These are phyloP conservation scores for Cordia subcordata DNA, from an alignment of 257 asterid genomes.

Conservation along the genomic window DNA sequence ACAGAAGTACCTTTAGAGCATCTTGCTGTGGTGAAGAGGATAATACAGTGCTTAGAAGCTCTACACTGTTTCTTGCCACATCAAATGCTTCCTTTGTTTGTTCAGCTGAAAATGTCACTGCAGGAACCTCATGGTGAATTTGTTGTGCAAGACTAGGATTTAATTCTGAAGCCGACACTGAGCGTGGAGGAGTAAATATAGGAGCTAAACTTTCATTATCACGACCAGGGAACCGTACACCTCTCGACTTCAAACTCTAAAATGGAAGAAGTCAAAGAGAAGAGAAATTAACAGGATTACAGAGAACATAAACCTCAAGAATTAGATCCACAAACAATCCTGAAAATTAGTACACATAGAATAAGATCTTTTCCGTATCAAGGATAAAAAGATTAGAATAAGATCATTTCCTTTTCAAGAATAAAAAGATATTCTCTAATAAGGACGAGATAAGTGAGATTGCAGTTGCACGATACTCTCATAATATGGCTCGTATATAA, in stretches of 20 bases:
- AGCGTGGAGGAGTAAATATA: conserved; percentile 85
- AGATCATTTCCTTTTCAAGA: too few relatives aligned
- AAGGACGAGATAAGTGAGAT: too few relatives aligned
- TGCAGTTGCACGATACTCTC: too few relatives aligned
- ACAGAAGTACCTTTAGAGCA: conserved; percentile 65
- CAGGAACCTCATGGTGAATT: conserved; percentile 55
- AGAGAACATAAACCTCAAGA: background rate
- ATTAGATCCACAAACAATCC: background rate
- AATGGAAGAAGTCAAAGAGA: conserved; percentile 5
- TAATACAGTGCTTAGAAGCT: conserved; percentile 85
- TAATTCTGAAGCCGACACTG: conserved; percentile 54
- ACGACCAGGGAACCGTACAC: conserved; percentile 93
- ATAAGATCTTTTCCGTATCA: too few relatives aligned
- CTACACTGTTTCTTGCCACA: conserved; percentile 92
- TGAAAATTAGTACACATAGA: background rate
- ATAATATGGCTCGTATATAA: too few relatives aligned
- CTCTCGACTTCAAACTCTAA: conserved; percentile 90
- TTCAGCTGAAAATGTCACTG: conserved; percentile 63
- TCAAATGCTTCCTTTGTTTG: conserved; percentile 94
- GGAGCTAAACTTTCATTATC: conserved; percentile 95
- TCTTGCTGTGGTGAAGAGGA: conserved; percentile 97
- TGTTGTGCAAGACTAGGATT: conserved; percentile 47
- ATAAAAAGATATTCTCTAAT: too few relatives aligned
- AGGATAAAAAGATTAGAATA: too few relatives aligned
- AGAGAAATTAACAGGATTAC: conserved; percentile 3